phyloP scores from a whole-genome alignment of 2,329 filamentous ascomycete species.

The Atkinsonella hypoxylon region DNA sequence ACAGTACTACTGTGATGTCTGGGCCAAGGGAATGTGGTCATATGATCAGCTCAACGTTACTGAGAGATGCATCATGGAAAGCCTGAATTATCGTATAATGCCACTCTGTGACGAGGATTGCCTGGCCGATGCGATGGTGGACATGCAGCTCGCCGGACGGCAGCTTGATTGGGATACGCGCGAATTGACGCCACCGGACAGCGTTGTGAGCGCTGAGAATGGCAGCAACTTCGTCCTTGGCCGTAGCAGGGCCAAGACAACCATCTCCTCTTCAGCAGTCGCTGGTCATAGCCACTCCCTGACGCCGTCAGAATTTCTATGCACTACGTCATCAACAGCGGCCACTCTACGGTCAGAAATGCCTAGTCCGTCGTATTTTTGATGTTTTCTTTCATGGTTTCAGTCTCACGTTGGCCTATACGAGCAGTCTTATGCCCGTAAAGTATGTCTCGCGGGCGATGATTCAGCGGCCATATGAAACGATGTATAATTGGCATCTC shows the following conservation, averaged over 20 bases:
- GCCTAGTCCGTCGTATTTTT: slow-evolving; percentile 11
- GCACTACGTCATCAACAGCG: slow-evolving; percentile 3
- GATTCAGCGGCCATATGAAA: too few relatives aligned
- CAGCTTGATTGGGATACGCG: slow-evolving; percentile 17
- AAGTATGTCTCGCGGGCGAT: neutral
- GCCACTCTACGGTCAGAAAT: slow-evolving; percentile 11
- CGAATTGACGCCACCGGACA: slow-evolving; percentile 19
- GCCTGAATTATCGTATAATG: slow-evolving; percentile 49
- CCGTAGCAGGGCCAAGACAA: slow-evolving; percentile 25
- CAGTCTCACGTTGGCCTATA: neutral
- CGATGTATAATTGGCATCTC: too few relatives aligned
- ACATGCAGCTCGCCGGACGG: slow-evolving; percentile 48
- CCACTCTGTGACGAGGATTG: slow-evolving; percentile 44
- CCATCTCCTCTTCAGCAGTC: slow-evolving; percentile 9
- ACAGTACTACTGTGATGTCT: slow-evolving; percentile 38
- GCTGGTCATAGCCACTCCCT: slow-evolving; percentile 15
- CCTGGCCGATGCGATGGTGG: slow-evolving; percentile 46
- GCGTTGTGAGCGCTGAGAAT: slow-evolving; percentile 15
- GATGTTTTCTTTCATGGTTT: neutral
- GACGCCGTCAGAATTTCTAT: slow-evolving; percentile 12
- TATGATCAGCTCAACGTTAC: slow-evolving; percentile 51
- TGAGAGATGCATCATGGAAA: slow-evolving; percentile 52
- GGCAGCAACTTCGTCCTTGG: slow-evolving; percentile 17
- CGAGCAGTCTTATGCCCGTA: neutral
- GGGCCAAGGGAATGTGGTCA: slow-evolving; percentile 46